Conservation (phyloP, 2,329 filamentous ascomycete species). For the Akanthomyces dipterigenus region DNA sequence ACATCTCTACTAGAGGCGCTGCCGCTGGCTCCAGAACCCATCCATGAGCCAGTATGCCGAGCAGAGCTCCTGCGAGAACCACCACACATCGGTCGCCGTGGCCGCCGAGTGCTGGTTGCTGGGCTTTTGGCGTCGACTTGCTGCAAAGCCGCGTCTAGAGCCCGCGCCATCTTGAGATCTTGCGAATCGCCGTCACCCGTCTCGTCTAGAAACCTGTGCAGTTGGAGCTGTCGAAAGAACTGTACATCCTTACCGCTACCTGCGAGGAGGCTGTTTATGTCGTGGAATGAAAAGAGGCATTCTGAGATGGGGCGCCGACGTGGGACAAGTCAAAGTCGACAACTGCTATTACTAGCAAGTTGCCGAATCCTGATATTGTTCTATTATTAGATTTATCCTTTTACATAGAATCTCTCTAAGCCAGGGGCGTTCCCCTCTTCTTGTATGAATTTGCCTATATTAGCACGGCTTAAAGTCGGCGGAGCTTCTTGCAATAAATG, state of each 20-base stretch:
- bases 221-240: neutral
- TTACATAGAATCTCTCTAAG: too few species aligned
- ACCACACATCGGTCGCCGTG: conserved; percentile 6
- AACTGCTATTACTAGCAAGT: conserved; percentile 6
- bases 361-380: neutral
- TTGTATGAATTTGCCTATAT: conserved; percentile 2
- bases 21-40: neutral
- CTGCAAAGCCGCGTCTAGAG: neutral
- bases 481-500: conserved; percentile 5
- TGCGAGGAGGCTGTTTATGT: neutral
- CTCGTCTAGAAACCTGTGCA: neutral
- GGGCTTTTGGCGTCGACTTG: neutral
- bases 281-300: conserved; percentile 5
- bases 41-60: conserved; percentile 9
- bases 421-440: neutral
- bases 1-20: neutral
- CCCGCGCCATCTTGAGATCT: neutral
- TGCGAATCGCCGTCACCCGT: neutral
- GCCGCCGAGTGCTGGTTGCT: neutral
- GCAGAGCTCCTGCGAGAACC: conserved; percentile 11
- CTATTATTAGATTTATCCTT: neutral
- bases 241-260: neutral
- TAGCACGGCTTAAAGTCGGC: conserved; percentile 1
- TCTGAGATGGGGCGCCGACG: conserved; percentile 4
- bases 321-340: conserved; percentile 12